phyloP scores from a whole-genome alignment of 1,284 basidiomycete species.

The Cryptococcus amylolentus region DNA sequence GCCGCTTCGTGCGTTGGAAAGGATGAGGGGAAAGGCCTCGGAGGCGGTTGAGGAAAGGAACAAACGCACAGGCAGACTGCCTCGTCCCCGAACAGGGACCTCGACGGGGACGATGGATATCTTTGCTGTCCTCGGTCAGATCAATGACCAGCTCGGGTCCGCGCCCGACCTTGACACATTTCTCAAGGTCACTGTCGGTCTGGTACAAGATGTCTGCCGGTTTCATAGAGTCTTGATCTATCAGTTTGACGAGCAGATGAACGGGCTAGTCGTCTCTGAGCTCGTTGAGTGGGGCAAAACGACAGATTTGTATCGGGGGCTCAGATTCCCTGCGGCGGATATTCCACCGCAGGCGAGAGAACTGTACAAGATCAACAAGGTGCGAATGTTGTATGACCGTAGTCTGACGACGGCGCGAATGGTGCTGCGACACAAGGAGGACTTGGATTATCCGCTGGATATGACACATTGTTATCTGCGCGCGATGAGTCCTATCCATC shows the following conservation, averaged over 20 bases:
- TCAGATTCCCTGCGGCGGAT: conserved; percentile 58
- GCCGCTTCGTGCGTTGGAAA: conserved; percentile 69
- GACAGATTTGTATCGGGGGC: conserved; percentile 66
- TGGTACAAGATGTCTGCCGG: conserved; percentile 76
- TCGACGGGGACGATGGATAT: conserved; percentile 67
- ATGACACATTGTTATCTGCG: conserved; percentile 85
- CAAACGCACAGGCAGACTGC: conserved; percentile 9
- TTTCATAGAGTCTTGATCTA: conserved; percentile 87
- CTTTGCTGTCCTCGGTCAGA: conserved; percentile 74
- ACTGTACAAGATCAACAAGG: conserved; percentile 65
- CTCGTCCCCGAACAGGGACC: conserved; percentile 2
- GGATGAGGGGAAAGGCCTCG: conserved; percentile 56
- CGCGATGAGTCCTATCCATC: conserved; percentile 85
- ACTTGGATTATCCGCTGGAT: conserved; percentile 71
- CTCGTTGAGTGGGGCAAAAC: conserved; percentile 78
- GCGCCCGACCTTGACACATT: conserved; percentile 69
- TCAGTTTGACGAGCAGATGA: conserved; percentile 57
- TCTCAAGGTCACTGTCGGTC: conserved; percentile 71
- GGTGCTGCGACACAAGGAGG: conserved; percentile 63
- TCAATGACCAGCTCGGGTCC: conserved; percentile 75
- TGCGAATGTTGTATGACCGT: conserved; percentile 75
- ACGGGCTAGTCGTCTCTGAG: conserved; percentile 73
- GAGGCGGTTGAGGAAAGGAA: conserved; percentile 9
- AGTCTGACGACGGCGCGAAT: conserved; percentile 72
- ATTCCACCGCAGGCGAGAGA: conserved; percentile 60